Evolutionary conservation across 2,329 filamentous ascomycete genomes (phyloP), one percentile per base, ranked within the genome.

Genomic region (Beauveria bassiana): DNA sequence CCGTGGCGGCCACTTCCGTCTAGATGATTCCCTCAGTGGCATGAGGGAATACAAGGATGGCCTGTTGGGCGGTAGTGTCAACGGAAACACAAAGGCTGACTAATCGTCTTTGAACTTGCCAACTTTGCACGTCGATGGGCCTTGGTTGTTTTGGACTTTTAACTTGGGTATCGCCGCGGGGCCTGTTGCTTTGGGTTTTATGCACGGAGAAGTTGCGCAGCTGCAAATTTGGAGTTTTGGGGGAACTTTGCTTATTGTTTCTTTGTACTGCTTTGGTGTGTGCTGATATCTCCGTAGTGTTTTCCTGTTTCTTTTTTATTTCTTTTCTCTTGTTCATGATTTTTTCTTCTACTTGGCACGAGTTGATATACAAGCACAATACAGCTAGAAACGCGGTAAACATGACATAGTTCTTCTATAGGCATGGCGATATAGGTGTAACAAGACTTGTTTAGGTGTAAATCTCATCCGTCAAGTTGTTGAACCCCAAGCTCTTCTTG

Each of bases 401-500:
- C 7, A 14, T 50, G 22, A 2, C n/a, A 16, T 28, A 5, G 3
- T 49, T 42, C n/a, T 58, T 50, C 34, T 50, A 42, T 58, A n/a
- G 55, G 55, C 12, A 20, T 42, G n/a, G 34, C 24, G n/a, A 46
- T 22, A 14, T 12, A 40, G 22, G 40, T 8, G 34, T 28, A 49
- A n/a, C 1, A 28, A 24, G 46, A 4, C 20, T 49, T 20, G 31
- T 54, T 49, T 55, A 81, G 5, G 89, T 92, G 73, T 92, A 92
- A 43, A 92, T 74, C 68, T 86, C 85, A 68, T 89, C 83, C 1
- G 89, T 92, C 67, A 91, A 73, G 28, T 81, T 79, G 75, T 93
- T 92, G 65, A 92, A 75, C 24, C 82, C 81, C 68, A 96, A 68
- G 0, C 92, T 91, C 67, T 91, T 85, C 79, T 92, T 87, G 4